These are phyloP conservation scores for Zopfia rhizophila DNA, from an alignment of 2,329 filamentous ascomycete species.

Conservation along the genomic window DNA sequence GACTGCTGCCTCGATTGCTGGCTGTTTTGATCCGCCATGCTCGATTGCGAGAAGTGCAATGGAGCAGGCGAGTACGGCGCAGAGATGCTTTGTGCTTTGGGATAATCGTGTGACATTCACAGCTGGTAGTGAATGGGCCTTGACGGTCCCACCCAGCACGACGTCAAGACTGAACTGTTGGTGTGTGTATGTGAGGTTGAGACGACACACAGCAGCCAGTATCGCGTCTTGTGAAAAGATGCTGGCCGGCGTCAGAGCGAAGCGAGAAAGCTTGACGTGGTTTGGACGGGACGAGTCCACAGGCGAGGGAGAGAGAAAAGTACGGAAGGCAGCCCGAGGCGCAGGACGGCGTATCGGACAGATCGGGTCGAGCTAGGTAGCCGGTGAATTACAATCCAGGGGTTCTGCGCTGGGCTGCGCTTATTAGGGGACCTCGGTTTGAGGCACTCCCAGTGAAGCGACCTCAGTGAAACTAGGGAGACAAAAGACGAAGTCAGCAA, in stretches of 20 bases:
- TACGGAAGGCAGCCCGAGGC: conserved; percentile 18
- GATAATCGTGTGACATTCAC: conserved; percentile 46
- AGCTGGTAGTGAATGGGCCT: conserved; percentile 39
- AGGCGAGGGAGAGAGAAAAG: conserved; percentile 8
- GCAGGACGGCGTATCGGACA: conserved; percentile 13
- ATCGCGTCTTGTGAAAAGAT: conserved; percentile 10
- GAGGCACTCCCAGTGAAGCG: conserved; percentile 5
- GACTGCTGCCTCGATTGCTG: conserved; percentile 43
- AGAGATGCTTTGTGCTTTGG: conserved; percentile 31
- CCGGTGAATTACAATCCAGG: conserved; percentile 6
- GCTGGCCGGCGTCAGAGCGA: conserved; percentile 16
- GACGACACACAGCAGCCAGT: conserved; percentile 20
- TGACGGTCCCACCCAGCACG: conserved; percentile 33
- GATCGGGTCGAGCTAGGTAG: conserved; percentile 15
- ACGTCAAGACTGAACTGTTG: conserved; percentile 7
- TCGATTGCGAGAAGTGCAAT: conserved; percentile 43
- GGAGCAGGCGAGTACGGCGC: conserved; percentile 45
- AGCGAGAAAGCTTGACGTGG: conserved; percentile 25
- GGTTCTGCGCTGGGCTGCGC: conserved; percentile 6
- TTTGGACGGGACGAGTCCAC: conserved; percentile 10
- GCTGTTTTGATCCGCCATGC: conserved; percentile 46
- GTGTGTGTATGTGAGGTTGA: conserved; percentile 2
- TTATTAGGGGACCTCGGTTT: conserved; percentile 13
- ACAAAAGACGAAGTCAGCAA: conserved; percentile 8
- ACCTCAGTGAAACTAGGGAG: conserved; percentile 7